Base-by-base conservation (phyloP, 139 green algal species). In the Raphidocelis subcapitata region DNA sequence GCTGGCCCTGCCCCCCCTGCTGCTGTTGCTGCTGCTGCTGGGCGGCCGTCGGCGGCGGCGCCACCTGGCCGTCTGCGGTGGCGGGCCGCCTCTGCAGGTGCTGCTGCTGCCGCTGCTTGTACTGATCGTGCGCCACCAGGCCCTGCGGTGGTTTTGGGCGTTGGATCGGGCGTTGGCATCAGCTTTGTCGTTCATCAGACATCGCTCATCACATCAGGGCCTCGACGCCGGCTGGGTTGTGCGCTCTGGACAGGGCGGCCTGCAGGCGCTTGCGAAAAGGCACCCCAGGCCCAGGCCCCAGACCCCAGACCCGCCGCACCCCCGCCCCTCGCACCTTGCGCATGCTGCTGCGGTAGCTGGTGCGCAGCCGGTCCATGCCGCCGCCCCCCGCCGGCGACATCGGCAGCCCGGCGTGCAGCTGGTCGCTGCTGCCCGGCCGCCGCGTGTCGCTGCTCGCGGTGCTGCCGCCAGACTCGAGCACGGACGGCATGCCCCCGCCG, bases 41-140 rank as follows among this genome's bases (percentile, higher is more conserved):
- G 18, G 20, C 49, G 18, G 20, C 49, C 20, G 49, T 20, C 49
- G 20, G 18, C 20, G 18, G 20, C 49, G 20, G 18, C 49, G 18
- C 18, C 18, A 57, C 18, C 49, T 57, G 49, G 49, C 49, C 49
- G 18, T 57, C n/a, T n/a, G n/a, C n/a, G n/a, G n/a, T n/a, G n/a
- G n/a, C n/a, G n/a, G n/a, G n/a, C n/a, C n/a, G n/a, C n/a, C n/a
- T n/a, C n/a, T n/a, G n/a, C n/a, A 12, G 41, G 41, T 12, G 41
- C 41, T 12, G 41, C 8, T 12, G 8, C 41, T 15, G 26, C 10
- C 70, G 47, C 32, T 77, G 47, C 70, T 77, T 77, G 57, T 77
- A 77, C 29, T 77, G 70, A 26, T 77, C 70, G 41, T 77, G 70
- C 51, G 35, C 70, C 70, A 77, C 65, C 32, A 77, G 47, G 33